Conservation (phyloP, 495 filamentous ascomycete species). For the Bryoglossum gracile region DNA sequence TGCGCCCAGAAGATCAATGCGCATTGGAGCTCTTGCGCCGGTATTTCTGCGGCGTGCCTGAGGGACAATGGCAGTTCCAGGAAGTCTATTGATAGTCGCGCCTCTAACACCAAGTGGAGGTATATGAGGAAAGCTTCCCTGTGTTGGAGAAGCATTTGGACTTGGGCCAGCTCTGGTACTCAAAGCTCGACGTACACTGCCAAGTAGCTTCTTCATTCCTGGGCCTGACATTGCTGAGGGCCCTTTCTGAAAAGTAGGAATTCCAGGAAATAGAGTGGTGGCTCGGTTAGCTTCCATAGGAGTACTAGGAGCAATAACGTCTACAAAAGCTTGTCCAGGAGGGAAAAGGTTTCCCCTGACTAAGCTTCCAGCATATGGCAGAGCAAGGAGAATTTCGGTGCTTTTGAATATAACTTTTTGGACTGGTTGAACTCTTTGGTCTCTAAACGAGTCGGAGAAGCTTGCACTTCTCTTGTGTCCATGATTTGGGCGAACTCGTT, state of each 20-base stretch:
- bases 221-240: constrained; percentile 44
- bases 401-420: constrained; percentile 43
- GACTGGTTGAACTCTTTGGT: constrained; percentile 48
- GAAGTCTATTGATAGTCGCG: constrained; percentile 41
- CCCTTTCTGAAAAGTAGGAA: constrained; percentile 28
- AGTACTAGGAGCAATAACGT: constrained; percentile 58
- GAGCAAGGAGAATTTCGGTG: constrained; percentile 51
- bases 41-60: constrained; percentile 36
- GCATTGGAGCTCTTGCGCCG: constrained; percentile 39
- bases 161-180: constrained; percentile 52
- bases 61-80: constrained; percentile 47
- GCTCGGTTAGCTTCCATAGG: constrained; percentile 36
- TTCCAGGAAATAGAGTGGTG: constrained; percentile 43
- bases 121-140: constrained; percentile 37
- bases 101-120: constrained; percentile 43
- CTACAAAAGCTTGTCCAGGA: constrained; percentile 68
- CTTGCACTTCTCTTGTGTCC: constrained; percentile 45
- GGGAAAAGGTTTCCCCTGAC: constrained; percentile 77
- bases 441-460: constrained; percentile 79
- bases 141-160: constrained; percentile 31
- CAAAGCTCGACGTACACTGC: constrained; percentile 80
- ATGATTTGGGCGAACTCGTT: constrained; percentile 38
- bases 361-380: constrained; percentile 71
- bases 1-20: constrained; percentile 74
- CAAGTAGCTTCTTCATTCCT: constrained; percentile 79